A percentile compares a stretch with the other conserved stretches of the same genome.
phyloP scores from a whole-genome alignment of 2,329 filamentous ascomycete genomes.

The Xylaria arbuscula region DNA sequence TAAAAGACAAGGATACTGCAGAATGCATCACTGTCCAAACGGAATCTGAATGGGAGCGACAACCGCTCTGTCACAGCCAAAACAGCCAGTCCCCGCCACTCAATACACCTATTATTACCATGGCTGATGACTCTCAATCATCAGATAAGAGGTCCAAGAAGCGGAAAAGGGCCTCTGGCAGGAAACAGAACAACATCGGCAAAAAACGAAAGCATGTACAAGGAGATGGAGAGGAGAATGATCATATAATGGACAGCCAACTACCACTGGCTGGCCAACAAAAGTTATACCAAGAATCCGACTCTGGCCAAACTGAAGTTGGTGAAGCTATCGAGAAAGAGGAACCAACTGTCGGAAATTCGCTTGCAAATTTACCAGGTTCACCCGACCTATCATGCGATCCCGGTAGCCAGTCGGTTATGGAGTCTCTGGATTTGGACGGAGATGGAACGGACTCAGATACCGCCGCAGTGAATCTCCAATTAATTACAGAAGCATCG shows the following conservation, averaged over 20 bases:
- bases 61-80: constrained; percentile 11
- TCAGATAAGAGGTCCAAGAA: constrained; percentile 45
- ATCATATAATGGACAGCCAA: constrained; percentile 41
- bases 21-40: constrained; percentile 45
- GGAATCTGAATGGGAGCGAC: constrained; percentile 23
- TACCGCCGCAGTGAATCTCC: constrained; percentile 48
- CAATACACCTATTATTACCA: constrained; percentile 33
- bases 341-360: background rate
- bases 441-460: constrained; percentile 44
- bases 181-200: constrained; percentile 37
- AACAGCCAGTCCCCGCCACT: constrained; percentile 28
- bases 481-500: constrained; percentile 50
- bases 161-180: constrained; percentile 45
- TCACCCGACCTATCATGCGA: constrained; percentile 36
- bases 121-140: constrained; percentile 37
- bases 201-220: constrained; percentile 46
- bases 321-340: constrained; percentile 19
- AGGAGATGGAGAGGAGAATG: constrained; percentile 32
- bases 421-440: constrained; percentile 34
- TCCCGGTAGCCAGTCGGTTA: constrained; percentile 21
- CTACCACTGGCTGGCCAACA: constrained; percentile 26
- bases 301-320: constrained; percentile 10
- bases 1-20: constrained; percentile 21
- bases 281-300: background rate
- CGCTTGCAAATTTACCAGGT: constrained; percentile 1